Conservation (phyloP, 441 rosid genomes). For the Aleurites moluccanus region DNA sequence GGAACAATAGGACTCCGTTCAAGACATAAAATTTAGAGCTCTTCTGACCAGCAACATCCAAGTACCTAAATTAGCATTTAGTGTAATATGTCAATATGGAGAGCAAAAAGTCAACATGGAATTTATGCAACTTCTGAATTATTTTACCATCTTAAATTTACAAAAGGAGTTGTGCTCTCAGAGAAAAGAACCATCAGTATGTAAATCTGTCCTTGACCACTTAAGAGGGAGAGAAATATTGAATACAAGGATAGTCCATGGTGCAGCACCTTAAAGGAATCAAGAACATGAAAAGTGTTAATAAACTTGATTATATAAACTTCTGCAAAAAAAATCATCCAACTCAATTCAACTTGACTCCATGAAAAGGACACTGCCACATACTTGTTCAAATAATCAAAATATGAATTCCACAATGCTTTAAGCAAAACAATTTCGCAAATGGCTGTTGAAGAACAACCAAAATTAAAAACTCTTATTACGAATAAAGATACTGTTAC, state of each 20-base stretch:
- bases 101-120: slow-evolving; percentile 1
- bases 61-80: slow-evolving; percentile 52
- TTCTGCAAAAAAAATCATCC: not conserved
- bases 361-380: not conserved
- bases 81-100: not conserved
- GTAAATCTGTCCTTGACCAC: slow-evolving; percentile 76
- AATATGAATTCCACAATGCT: slow-evolving; percentile 2
- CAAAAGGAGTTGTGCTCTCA: slow-evolving; percentile 72
- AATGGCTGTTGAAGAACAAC: too few relatives aligned
- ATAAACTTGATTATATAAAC: not conserved
- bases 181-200: slow-evolving; percentile 79
- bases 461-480: not conserved
- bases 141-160: slow-evolving; percentile 80
- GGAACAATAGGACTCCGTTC: slow-evolving; percentile 71
- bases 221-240: slow-evolving; percentile 55
- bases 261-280: slow-evolving; percentile 58
- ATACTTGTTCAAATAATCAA: slow-evolving; percentile 1
- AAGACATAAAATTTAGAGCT: slow-evolving; percentile 49
- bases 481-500: not conserved
- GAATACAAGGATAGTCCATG: slow-evolving; percentile 73
- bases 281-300: slow-evolving; percentile 2
- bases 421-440: slow-evolving; percentile 5
- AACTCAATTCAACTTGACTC: slow-evolving; percentile 11
- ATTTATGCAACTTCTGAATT: slow-evolving; percentile 1
- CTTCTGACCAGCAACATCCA: slow-evolving; percentile 70